Base-by-base conservation (phyloP, 768 basidiomycete genomes). In the Fomitopsis serialis region DNA sequence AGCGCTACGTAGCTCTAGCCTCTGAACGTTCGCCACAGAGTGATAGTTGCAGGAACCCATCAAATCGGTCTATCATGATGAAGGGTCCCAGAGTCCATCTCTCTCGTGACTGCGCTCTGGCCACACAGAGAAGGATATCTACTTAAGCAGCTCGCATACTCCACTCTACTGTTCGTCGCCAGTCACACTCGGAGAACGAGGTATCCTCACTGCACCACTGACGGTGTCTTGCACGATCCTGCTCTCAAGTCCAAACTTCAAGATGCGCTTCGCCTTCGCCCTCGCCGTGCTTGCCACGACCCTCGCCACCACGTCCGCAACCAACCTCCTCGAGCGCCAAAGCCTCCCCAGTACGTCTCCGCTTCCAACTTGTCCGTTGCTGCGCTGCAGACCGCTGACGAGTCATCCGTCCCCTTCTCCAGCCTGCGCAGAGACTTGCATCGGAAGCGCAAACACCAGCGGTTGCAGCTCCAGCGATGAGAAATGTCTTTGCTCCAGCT, bases 351-450 rank as follows among this genome's bases (percentile, higher is more conserved):
- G 55, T 55, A 22, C 25, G 52, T 58, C 4, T 23, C 21, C 5
- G 10, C 3, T n/a, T n/a, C n/a, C 6, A 11, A 23, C 22, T 19
- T 22, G 34, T 36, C 0, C 21, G 12, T 47, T 5, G 9, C 25
- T 27, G 22, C 44, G 44, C 47, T 27, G 23, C 12, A 29, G 25
- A 32, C 29, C 45, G 23, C 45, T 47, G 3, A 47, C 45, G 29
- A 32, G 11, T 10, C 46, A 34, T 19, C n/a, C 17, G 32, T 23
- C 17, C 23, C 9, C 37, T 10, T 19, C 6, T 19, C 24, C 56
- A 87, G 85, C 42, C 48, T 89, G 87, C 61, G 76, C 81, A 2
- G 15, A 13, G 0, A 0, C 64, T 17, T 89, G 87, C 68, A 58
- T 85, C 8, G 45, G 66, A 6, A 65, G 54, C 53, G 74, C 80